Evolutionary conservation across 1,139 yeast genomes (phyloP).

Genomic region (Zygosaccharomyces sapae): DNA sequence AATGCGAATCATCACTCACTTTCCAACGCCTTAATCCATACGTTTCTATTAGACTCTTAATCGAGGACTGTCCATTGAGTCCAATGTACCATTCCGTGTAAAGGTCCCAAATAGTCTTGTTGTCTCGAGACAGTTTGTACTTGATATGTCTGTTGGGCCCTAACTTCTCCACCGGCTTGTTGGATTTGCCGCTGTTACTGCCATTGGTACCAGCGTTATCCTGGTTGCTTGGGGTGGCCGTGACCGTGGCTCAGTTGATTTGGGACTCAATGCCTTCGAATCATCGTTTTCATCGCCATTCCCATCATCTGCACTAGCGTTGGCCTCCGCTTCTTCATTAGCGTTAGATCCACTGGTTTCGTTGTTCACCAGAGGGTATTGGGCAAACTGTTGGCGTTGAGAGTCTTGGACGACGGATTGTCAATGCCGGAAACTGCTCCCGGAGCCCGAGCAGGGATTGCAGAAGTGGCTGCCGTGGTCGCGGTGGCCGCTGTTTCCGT

Average conservation of each 20-base stretch:
- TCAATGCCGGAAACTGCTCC: too few relatives aligned
- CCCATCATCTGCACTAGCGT: too few relatives aligned
- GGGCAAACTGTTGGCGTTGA: neutral
- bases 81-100: conserved; percentile 39
- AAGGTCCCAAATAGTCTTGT: conserved; percentile 38
- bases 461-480: neutral
- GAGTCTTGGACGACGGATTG: neutral
- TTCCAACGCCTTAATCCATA: conserved; percentile 39
- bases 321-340: neutral
- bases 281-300: neutral
- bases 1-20: conserved; percentile 38
- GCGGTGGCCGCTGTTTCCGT: too few relatives aligned
- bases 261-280: conserved; percentile 5
- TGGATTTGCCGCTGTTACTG: neutral
- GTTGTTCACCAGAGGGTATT: neutral
- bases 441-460: too few relatives aligned
- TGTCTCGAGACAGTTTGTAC: conserved; percentile 36
- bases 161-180: conserved; percentile 10
- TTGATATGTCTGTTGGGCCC: conserved; percentile 25
- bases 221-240: too few relatives aligned
- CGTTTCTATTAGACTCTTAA: conserved; percentile 32
- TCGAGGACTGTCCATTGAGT: conserved; percentile 35
- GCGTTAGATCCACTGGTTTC: neutral
- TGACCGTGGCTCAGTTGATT: neutral
- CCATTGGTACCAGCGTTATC: too few relatives aligned